Evolutionary conservation across 2,329 filamentous ascomycete genomes (phyloP), one percentile per base, ranked within the genome.

Genomic region (Aspergillus eucalypticola): DNA sequence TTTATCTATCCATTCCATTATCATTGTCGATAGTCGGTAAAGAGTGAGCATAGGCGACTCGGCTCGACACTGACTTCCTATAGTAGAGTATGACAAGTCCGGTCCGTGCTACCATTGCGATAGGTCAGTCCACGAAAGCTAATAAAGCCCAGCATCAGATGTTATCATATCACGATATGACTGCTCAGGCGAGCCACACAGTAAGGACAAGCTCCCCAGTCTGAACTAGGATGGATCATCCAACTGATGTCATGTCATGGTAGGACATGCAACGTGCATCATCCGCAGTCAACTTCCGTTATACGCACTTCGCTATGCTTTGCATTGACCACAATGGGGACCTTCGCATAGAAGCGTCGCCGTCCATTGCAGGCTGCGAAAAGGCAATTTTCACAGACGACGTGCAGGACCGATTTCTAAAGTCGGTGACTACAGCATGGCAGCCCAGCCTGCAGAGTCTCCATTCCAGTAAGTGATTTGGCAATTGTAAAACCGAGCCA

Each of bases 281-380:
- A 15, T 54, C 58, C 19, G 60, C 61, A 41, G 56, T 67, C 10
- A 64, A 68, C 19, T 64, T 72, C 10, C 69, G 71, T 23, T 73
- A 74, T 35, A 66, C 70, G 5, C 75, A 76, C 54, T 77, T 72
- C 51, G 74, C 73, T n/a, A 64, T 76, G 58, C 67, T 77, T 39
- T 77, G 74, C 54, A 66, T 76, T 29, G 73, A 77, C 52, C 67
- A 70, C 15, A 69, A 73, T 54, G 74, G 75, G 2, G 67, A 74
- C 32, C 64, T 73, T 38, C 68, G 69, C 21, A 58, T 74, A 3
- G 67, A 73, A 56, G 68, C 66, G 13, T 77, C 75, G 0, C 65
- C 71, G 8, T 76, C 74, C 8, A 69, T 76, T 51, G 63, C 68
- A 15, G 69, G 70, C 17, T 73, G 69, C 42, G 72, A 68, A 35